Base-by-base conservation (phyloP, 495 filamentous ascomycete genomes). In the Aspergillus sparsus region DNA sequence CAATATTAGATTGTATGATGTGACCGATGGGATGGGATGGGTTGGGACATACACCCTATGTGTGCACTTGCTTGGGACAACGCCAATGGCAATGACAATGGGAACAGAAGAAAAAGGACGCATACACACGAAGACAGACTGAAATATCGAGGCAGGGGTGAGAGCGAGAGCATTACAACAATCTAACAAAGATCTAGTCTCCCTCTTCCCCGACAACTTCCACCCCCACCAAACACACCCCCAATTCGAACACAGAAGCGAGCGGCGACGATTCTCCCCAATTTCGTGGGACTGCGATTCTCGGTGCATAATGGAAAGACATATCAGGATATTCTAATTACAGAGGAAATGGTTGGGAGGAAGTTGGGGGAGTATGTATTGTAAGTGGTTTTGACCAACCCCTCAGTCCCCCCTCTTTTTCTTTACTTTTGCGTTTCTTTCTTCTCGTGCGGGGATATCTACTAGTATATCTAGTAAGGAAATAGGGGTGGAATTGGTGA, bases 261-360 rank as follows among this genome's bases (percentile, higher is more conserved):
- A 63, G 81, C 85, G 55, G 94, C 94, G 44, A 98, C 94, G 45
- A 97, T 98, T 68, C 84, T 98, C 21, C 94, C 94, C 41, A 95
- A 91, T 72, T 98, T 98, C 74, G 92, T 98, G 32, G 95, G 94
- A 7, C 78, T 96, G 64, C 88, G 85, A 68, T 98, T 98, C 75
- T 89, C 93, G 68, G 85, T 98, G 18, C 89, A 98, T 70, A 98
- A 97, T 73, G 94, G 94, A 64, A 98, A 97, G 83, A 85, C 82
- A 2, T 98, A 98, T 70, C 72, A 89, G 61, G 95, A 98, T 71
- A 79, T 98, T 34, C 80, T 80, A 49, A 88, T 98, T 60, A 96
- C 92, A 42, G 93, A 97, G 74, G 91, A 98, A 70, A 98, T 98
- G 95, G 95, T 98, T 13, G 94, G 95, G 44, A 88, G 95, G 73